Conservation (phyloP, 805 yeast species). For the Geotrichum ghanense region DNA sequence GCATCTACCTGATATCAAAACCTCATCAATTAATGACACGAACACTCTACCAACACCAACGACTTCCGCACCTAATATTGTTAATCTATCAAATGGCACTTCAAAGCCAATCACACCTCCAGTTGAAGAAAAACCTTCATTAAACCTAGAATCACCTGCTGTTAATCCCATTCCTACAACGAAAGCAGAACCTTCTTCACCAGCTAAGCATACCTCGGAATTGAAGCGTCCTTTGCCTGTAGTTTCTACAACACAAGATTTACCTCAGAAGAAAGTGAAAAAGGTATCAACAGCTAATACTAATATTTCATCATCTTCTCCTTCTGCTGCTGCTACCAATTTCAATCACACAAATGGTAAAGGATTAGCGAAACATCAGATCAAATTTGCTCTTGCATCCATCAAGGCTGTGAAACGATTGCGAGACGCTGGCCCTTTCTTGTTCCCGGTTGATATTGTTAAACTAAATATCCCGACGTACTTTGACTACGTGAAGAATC, state of each 20-base stretch:
- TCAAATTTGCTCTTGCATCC: slow-evolving; percentile 63
- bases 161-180: background rate
- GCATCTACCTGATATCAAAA: background rate
- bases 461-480: slow-evolving; percentile 86
- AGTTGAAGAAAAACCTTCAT: background rate
- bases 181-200: background rate
- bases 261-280: background rate
- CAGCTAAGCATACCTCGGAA: background rate
- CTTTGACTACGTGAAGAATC: slow-evolving; percentile 68
- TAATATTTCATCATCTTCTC: too few relatives aligned
- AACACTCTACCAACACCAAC: too few relatives aligned
- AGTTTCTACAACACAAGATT: background rate
- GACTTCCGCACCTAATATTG: too few relatives aligned
- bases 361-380: slow-evolving; percentile 47
- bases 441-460: slow-evolving; percentile 80
- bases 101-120: slow-evolving; percentile 1
- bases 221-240: background rate
- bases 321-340: too few relatives aligned
- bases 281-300: too few relatives aligned
- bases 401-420: slow-evolving; percentile 80
- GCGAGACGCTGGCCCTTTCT: slow-evolving; percentile 85
- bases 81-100: background rate
- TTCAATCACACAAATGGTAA: background rate
- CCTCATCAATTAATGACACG: background rate
- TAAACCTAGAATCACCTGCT: background rate